Evolutionary conservation across 129 eudicot genomes (phyloP), one percentile per base, ranked within the genome.

Genomic region (Rutidosis leptorrhynchoides): DNA sequence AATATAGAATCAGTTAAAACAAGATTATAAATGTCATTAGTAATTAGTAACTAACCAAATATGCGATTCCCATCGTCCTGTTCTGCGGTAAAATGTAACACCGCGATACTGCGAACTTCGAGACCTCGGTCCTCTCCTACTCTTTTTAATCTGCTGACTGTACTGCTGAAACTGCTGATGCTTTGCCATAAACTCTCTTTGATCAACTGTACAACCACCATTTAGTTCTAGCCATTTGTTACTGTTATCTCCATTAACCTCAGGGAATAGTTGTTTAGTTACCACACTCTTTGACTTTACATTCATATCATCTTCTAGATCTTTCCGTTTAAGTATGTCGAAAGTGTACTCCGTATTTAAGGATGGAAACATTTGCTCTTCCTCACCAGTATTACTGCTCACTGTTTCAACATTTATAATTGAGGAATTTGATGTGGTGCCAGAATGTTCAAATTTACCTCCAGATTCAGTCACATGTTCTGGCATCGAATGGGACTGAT

Each of bases 361-460:
- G 35, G 23, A 27, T 16, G 60, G 65, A 67, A 70, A 55, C 54
- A 73, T 48, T 33, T 37, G 48, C 58, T 75, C 77, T 20, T 74
- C 75, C 37, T 80, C 86, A 21, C 84, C 83, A 32, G 70, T 82
- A 21, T 73, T 60, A 68, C 81, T 74, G 55, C 21, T 16, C 59
- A 75, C 72, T 3, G 70, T 52, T 11, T 83, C 83, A 16, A 77
- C 69, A 55, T 83, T 79, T 20, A 80, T 82, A 16, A 78, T 72
- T n/a, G 92, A 82, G 46, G 94, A 83, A 67, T 66, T 78, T 1
- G 86, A 86, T 11, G 84, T 37, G 58, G 66, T 77, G 16, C 83
- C 81, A 12, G 85, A 83, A 29, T 74, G 68, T 68, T 80, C 81
- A 67, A 67, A 67, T 24, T 70, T 75, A 81, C 45, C 87, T 81